Evolutionary conservation across 2,329 filamentous ascomycete genomes (phyloP).

Genomic region (Microthyrium microscopicum): DNA sequence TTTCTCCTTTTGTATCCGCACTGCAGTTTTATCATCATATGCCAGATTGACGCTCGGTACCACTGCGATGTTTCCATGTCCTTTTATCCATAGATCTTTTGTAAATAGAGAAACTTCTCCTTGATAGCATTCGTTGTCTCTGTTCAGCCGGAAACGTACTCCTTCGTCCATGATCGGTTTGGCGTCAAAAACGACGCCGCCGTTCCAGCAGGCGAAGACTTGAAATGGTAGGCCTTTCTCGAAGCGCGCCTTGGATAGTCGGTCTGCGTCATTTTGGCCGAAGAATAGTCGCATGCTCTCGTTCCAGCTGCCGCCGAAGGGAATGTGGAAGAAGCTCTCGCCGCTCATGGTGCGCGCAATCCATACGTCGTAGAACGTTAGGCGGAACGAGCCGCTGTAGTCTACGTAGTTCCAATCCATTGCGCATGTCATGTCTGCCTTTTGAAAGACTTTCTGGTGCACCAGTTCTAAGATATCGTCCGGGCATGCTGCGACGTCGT

Average conservation of each 20-base stretch:
- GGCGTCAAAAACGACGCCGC: slow-evolving; percentile 32
- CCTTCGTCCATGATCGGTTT: slow-evolving; percentile 28
- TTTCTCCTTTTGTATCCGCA: too few relatives aligned
- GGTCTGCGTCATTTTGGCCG: slow-evolving; percentile 30
- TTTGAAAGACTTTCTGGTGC: slow-evolving; percentile 29
- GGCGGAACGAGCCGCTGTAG: too few relatives aligned
- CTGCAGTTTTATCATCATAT: too few relatives aligned
- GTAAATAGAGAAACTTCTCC: slow-evolving; percentile 40
- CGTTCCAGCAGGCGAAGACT: slow-evolving; percentile 47
- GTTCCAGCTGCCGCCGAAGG: slow-evolving; percentile 32
- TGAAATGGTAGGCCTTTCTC: slow-evolving; percentile 32
- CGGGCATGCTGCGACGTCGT: too few relatives aligned
- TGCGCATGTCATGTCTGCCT: slow-evolving; percentile 39
- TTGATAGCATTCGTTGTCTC: slow-evolving; percentile 31
- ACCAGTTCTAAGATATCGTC: slow-evolving; percentile 41
- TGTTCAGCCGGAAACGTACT: slow-evolving; percentile 28
- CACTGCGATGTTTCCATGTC: too few relatives aligned
- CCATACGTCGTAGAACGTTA: slow-evolving; percentile 44
- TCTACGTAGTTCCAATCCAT: slow-evolving; percentile 41
- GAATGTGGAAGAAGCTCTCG: slow-evolving; percentile 39
- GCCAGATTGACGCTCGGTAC: too few relatives aligned
- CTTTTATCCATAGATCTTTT: slow-evolving; percentile 42
- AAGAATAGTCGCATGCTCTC: slow-evolving; percentile 35
- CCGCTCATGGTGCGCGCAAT: slow-evolving; percentile 35
- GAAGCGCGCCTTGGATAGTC: slow-evolving; percentile 20